Evolutionary conservation across 2,329 filamentous ascomycete species (phyloP), one percentile per base, ranked within the genome.

Genomic region (Lachnellula cervina): DNA sequence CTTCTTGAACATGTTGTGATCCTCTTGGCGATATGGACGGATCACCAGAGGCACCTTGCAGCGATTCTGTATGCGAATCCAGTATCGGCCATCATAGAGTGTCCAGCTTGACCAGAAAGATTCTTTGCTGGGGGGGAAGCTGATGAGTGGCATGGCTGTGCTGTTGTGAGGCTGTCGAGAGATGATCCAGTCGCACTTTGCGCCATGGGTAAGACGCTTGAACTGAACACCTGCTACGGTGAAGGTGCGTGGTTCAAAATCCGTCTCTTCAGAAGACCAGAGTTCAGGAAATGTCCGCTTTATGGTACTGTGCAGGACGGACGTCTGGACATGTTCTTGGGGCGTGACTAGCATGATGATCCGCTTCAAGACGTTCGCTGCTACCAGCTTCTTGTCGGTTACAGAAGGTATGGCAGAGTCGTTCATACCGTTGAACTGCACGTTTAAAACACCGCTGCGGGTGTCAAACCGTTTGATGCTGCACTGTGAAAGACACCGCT

Each of bases 1-100:
- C 5, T 45, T 28, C 57, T 54, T 55, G 8, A 67, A 54, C 9
- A n/a, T 32, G 11, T 45, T 40, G 47, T 63, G 37, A 49, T 68
- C 63, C 2, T 51, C 28, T 49, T 46, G n/a, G 1, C 21, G 8
- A 23, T 68, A 59, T 1, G 59, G 61, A 40, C 65, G 57, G 11
- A 70, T 11, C 1, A 19, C 32, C 9, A 67, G 17, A 4, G 51
- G 47, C 6, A 4, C 5, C 21, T 23, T 16, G 9, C 51, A 38
- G 9, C 23, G 45, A 46, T 63, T 66, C 47, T 55, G 40, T 14
- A 83, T 54, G 16, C 76, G 73, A 16, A 86, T 69, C 84, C 84
- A 87, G 69, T 78, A 87, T 2, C 84, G 80, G 0, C 81, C 80
- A 67, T 87, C 84, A 72, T 77, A 87, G 4, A 52, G 59, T 4